Conservation (phyloP, 208 protist genomes). For the Crithidia bombi region DNA sequence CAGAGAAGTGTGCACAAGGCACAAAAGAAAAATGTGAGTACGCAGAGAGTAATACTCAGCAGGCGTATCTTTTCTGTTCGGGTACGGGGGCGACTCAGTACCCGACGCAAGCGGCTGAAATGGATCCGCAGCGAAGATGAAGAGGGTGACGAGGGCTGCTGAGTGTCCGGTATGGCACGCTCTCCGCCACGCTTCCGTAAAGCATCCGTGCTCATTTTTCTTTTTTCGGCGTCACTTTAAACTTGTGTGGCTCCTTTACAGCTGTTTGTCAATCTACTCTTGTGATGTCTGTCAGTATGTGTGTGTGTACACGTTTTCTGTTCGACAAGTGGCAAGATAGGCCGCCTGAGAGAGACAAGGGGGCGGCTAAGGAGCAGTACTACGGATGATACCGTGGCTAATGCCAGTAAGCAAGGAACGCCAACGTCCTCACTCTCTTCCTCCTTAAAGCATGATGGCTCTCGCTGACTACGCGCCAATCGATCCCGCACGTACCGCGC, state of each 20-base stretch:
- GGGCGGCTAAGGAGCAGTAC: no score
- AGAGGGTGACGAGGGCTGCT: not conserved
- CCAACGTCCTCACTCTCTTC: no score
- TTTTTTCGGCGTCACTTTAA: not conserved
- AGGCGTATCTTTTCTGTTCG: not conserved
- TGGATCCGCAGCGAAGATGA: not conserved
- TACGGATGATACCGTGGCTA: no score
- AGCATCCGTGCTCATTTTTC: not conserved
- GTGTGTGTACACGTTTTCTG: no score
- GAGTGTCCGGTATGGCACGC: not conserved
- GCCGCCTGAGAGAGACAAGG: no score
- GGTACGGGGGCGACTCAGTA: not conserved
- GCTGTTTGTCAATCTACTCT: no score
- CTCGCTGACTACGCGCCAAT: not conserved
- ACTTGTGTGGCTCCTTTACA: no score
- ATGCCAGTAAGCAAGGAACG: no score
- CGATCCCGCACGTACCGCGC: not conserved
- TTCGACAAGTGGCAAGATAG: no score
- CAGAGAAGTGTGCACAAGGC: not conserved
- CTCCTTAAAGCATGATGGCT: not conserved
- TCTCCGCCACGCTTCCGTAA: constrained; percentile 10
- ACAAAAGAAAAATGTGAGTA: not conserved
- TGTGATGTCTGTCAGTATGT: no score
- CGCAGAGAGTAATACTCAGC: not conserved
- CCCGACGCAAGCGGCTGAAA: not conserved